Evolutionary conservation across 106 monocot genomes (phyloP).

Genomic region (Chionographis japonica): DNA sequence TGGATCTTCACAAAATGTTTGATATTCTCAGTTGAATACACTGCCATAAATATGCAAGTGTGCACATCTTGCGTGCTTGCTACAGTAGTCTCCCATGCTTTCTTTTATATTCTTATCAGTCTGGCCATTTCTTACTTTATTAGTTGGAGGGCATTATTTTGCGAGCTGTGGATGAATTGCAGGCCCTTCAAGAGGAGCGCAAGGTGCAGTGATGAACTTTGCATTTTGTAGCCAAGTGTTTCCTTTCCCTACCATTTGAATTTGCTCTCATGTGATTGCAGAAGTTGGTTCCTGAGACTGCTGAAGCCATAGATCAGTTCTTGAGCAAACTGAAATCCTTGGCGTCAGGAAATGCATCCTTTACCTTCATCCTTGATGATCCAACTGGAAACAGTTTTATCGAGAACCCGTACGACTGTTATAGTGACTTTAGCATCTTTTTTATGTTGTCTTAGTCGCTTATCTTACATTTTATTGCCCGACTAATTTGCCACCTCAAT

Average conservation of each 20-base stretch:
- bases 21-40: too few relatives aligned
- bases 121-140: not conserved
- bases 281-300: constrained; percentile 82
- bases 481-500: too few relatives aligned
- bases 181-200: constrained; percentile 88
- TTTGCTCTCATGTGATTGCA: constrained; percentile 26
- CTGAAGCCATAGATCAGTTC: constrained; percentile 90
- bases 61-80: too few relatives aligned
- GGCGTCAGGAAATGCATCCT: constrained; percentile 57
- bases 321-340: constrained; percentile 69
- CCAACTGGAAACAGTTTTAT: constrained; percentile 96
- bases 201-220: constrained; percentile 40
- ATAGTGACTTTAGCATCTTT: too few relatives aligned
- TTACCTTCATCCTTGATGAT: constrained; percentile 93
- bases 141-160: constrained; percentile 90
- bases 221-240: not conserved
- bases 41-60: too few relatives aligned
- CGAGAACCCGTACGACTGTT: constrained; percentile 84
- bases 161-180: constrained; percentile 75
- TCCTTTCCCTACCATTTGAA: not conserved
- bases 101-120: not conserved
- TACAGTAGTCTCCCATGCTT: not conserved
- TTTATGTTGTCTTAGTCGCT: too few relatives aligned
- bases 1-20: too few relatives aligned
- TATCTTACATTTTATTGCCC: too few relatives aligned